Evolutionary conservation across 768 basidiomycete species (phyloP).

Genomic region (Panus rudis): DNA sequence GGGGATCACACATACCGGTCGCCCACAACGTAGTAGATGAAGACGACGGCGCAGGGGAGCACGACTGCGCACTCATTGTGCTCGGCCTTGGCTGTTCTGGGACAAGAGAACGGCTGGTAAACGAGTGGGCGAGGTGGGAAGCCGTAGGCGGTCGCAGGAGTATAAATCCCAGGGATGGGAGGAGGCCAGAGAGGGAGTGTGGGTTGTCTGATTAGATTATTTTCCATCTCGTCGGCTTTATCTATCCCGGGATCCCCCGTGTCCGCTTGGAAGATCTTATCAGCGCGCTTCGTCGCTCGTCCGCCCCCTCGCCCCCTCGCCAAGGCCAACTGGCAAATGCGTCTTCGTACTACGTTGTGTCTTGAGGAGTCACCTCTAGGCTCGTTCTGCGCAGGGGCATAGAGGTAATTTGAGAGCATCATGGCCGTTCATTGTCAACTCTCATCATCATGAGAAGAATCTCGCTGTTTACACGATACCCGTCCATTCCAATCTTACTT

Average conservation of each 20-base stretch:
- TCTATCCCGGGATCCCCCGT: neutral
- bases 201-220: neutral
- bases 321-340: no score
- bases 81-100: neutral
- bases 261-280: no score
- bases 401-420: no score
- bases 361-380: no score
- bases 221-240: slow-evolving; percentile 1
- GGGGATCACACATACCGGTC: slow-evolving; percentile 41
- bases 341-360: no score
- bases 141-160: slow-evolving; percentile 12
- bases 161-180: slow-evolving; percentile 21
- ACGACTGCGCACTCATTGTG: slow-evolving; percentile 19
- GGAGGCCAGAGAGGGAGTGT: slow-evolving; percentile 13
- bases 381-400: no score
- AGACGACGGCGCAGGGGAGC: slow-evolving; percentile 28
- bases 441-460: no score
- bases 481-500: no score
- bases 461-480: no score
- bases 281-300: no score
- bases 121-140: slow-evolving; percentile 3
- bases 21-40: slow-evolving; percentile 67
- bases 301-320: no score
- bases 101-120: neutral
- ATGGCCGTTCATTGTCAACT: no score